Base-by-base conservation (phyloP, 2,329 filamentous ascomycete species). In the Arthrobotrys sphaeroides region DNA sequence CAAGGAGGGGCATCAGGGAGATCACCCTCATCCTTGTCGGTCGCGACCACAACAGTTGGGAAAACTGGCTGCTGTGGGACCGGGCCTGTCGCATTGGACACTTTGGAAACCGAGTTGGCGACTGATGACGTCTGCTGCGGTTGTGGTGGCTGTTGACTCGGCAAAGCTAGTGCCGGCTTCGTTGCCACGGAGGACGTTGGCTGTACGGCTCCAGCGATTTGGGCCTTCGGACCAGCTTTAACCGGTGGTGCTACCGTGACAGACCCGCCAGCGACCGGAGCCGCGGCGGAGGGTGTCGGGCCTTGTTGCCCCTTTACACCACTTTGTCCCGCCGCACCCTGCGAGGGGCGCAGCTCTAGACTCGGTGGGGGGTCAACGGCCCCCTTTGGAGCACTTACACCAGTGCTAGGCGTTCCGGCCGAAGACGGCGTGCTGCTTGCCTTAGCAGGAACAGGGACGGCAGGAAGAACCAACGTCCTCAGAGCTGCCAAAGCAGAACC, bases 1-100 rank as follows among this genome's bases (percentile, higher is more conserved):
- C 16, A 55, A 38, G 49, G 55, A 47, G 55, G 55, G 13, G 55
- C 66, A 5, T 69, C 66, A 5, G 49, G 47, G 18, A 43, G 47
- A 26, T 57, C 33, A 51, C 47, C 45, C 42, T 53, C 43, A 55
- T 53, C 33, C 33, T 40, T 40, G 43, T 40, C 53, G 5, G 33
- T 26, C 12, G 22, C 13, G 6, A 33, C 26, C 59, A 65, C 33
- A 45, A 22, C 38, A 20, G 55, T 10, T 42, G 57, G 55, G 45
- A 57, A 42, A 64, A 42, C 22, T 47, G 36, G 67, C 31, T 51
- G 42, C 60, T 47, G 31, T 45, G 38, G 33, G n/a, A 26, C 49
- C 16, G 31, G n/a, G 5, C 38, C 49, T 36, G n/a, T 55, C 31
- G 16, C 26, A 3, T 18, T 20, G n/a, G 28, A 20, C 6, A 43